Conservation (phyloP, 2,329 filamentous ascomycete species). For the Fusarium sp. region DNA sequence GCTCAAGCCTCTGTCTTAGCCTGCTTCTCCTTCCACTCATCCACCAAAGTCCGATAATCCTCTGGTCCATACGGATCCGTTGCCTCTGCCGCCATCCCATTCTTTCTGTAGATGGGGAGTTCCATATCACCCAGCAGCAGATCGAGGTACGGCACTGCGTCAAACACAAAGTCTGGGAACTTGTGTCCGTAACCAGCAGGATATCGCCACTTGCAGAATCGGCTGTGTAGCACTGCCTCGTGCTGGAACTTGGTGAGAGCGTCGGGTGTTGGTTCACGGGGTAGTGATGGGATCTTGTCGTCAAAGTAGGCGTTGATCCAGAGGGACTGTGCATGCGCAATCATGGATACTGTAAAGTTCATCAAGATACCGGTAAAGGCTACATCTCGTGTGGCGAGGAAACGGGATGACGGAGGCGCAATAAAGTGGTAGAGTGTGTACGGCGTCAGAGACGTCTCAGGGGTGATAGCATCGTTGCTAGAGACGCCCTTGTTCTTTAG, state of each 20-base stretch:
- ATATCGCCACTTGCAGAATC: constrained; percentile 75
- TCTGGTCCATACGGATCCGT: constrained; percentile 65
- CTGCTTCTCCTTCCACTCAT: constrained; percentile 56
- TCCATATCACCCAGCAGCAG: constrained; percentile 71
- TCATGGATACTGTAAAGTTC: constrained; percentile 53
- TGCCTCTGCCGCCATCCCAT: constrained; percentile 59
- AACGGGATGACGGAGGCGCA: constrained; percentile 51
- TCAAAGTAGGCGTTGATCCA: constrained; percentile 72
- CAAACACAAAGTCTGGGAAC: constrained; percentile 76
- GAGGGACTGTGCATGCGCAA: constrained; percentile 60
- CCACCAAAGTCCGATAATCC: constrained; percentile 63
- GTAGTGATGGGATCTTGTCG: constrained; percentile 39
- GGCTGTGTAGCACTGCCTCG: constrained; percentile 68
- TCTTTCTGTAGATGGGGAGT: constrained; percentile 63
- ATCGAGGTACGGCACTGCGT: constrained; percentile 76
- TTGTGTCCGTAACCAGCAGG: constrained; percentile 68
- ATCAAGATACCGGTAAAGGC: constrained; percentile 56
- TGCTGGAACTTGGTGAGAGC: constrained; percentile 55
- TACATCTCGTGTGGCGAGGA: constrained; percentile 50
- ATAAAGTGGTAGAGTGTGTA: constrained; percentile 58
- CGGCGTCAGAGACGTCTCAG: constrained; percentile 36
- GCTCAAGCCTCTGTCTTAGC: background rate
- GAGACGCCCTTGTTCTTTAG: constrained; percentile 50
- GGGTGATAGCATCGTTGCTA: constrained; percentile 42
- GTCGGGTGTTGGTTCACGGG: constrained; percentile 24